phyloP scores from a whole-genome alignment of 345 rosid species.

The Heritiera fomes region DNA sequence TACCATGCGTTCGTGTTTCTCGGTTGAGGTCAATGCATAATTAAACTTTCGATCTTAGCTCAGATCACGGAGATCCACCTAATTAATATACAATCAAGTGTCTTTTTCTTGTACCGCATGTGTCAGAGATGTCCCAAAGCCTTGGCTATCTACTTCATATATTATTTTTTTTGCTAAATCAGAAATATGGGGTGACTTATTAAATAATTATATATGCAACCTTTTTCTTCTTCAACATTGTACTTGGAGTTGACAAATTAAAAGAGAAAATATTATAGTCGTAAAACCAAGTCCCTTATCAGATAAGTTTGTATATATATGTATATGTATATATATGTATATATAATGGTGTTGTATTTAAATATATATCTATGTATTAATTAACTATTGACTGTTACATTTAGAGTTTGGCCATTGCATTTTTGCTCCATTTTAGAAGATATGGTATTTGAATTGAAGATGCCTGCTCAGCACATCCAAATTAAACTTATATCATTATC shows the following conservation, averaged over 20 bases:
- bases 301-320: neutral
- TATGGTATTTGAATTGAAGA: too few relatives aligned
- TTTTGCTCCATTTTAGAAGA: too few relatives aligned
- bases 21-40: slow-evolving; percentile 15
- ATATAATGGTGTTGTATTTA: neutral
- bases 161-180: too few relatives aligned
- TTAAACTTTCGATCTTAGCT: neutral
- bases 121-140: neutral
- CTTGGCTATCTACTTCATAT: neutral
- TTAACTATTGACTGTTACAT: too few relatives aligned
- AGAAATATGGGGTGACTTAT: neutral
- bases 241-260: neutral
- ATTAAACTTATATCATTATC: too few relatives aligned
- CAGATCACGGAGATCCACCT: neutral
- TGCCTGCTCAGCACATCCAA: neutral
- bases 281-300: neutral
- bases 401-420: too few relatives aligned
- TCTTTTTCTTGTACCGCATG: neutral
- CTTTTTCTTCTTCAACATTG: neutral
- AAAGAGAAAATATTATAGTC: neutral
- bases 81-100: neutral
- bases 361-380: neutral
- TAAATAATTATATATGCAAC: neutral
- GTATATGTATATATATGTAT: neutral
- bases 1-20: neutral